These are phyloP conservation scores for Saccharomycopsis microspora DNA, from an alignment of 805 yeast species.

Conservation along the genomic window DNA sequence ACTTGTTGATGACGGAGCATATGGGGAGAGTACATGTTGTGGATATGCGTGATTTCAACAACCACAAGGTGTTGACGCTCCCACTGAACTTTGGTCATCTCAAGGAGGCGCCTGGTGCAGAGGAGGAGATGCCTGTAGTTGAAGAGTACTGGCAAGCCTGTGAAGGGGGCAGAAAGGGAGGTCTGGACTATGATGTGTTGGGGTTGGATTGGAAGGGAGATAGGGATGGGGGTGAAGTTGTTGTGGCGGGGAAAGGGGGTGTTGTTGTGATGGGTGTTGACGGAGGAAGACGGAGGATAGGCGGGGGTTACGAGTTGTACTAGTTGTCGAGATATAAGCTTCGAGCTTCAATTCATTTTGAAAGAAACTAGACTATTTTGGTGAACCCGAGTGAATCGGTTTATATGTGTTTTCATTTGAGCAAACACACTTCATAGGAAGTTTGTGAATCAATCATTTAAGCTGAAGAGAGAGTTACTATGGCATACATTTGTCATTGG, in stretches of 20 bases:
- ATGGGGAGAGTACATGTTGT: slow-evolving; percentile 78
- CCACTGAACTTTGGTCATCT: slow-evolving; percentile 28
- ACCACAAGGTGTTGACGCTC: slow-evolving; percentile 65
- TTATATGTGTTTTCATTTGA: too few relatives aligned
- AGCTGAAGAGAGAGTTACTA: too few relatives aligned
- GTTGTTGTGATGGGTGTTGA: slow-evolving; percentile 59
- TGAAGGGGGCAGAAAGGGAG: background rate
- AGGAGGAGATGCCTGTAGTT: too few relatives aligned
- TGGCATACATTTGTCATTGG: too few relatives aligned
- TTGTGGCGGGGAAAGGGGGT: slow-evolving; percentile 53
- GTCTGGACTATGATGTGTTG: slow-evolving; percentile 33
- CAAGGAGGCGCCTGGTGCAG: background rate
- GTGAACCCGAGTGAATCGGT: too few relatives aligned
- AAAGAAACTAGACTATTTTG: too few relatives aligned
- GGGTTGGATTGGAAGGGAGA: slow-evolving; percentile 52
- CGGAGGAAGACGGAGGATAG: slow-evolving; percentile 49
- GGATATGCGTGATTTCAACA: slow-evolving; percentile 61
- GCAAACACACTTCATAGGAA: too few relatives aligned
- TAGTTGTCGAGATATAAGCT: background rate
- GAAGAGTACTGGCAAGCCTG: background rate
- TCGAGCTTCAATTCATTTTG: too few relatives aligned
- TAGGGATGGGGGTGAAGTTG: slow-evolving; percentile 37
- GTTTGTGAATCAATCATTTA: too few relatives aligned
- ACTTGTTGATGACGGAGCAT: slow-evolving; percentile 71
- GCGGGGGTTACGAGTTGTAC: slow-evolving; percentile 18